Conservation (phyloP, 768 basidiomycete genomes). For the Collybia mongolica region DNA sequence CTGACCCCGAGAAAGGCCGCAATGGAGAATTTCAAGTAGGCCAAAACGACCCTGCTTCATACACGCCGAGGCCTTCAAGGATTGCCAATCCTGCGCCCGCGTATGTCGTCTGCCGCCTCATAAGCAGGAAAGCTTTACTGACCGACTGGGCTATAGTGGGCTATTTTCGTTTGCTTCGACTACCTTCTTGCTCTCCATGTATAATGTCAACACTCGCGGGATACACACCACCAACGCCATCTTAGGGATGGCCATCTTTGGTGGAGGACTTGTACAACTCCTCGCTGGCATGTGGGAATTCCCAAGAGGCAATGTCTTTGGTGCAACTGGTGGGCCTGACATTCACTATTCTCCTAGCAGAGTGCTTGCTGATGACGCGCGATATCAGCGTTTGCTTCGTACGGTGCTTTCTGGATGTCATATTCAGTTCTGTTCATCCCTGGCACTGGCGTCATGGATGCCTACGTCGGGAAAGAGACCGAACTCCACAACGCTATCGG, state of each 20-base stretch:
- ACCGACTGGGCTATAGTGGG: slow-evolving; percentile 44
- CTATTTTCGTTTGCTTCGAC: slow-evolving; percentile 84
- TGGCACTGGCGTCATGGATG: slow-evolving; percentile 53
- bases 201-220: slow-evolving; percentile 57
- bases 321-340: slow-evolving; percentile 62
- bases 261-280: slow-evolving; percentile 83
- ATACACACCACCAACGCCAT: slow-evolving; percentile 65
- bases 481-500: slow-evolving; percentile 60
- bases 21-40: no score
- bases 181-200: slow-evolving; percentile 75
- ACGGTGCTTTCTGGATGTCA: slow-evolving; percentile 91
- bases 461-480: slow-evolving; percentile 37
- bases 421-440: slow-evolving; percentile 75
- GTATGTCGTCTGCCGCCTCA: slow-evolving; percentile 26
- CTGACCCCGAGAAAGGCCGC: no score
- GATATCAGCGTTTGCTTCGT: slow-evolving; percentile 59
- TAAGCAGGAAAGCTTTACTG: background rate
- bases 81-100: slow-evolving; percentile 67
- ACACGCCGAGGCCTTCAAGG: slow-evolving; percentile 25
- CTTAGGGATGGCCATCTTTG: slow-evolving; percentile 84
- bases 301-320: slow-evolving; percentile 67
- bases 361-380: background rate
- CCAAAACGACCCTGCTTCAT: slow-evolving; percentile 13
- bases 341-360: background rate
- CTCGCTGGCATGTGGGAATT: slow-evolving; percentile 92